Evolutionary conservation across 2,329 filamentous ascomycete species (phyloP).

Genomic region (Ophiobolus disseminans): DNA sequence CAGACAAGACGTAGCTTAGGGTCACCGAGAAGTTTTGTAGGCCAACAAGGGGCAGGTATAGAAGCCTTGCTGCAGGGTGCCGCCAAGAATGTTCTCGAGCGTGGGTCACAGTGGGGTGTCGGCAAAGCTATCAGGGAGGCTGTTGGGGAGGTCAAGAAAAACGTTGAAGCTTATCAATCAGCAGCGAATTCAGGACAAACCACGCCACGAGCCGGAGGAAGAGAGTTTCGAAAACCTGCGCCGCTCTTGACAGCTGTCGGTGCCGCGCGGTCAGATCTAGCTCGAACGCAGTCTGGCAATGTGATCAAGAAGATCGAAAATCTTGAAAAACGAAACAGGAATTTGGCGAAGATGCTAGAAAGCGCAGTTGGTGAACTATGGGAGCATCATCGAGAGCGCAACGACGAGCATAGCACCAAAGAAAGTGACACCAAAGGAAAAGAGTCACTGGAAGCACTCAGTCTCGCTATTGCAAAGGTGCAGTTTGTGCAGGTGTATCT

Average conservation of each 20-base stretch:
- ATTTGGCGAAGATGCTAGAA: slow-evolving; percentile 72
- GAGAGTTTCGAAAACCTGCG: slow-evolving; percentile 44
- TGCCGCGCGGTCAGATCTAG: slow-evolving; percentile 24
- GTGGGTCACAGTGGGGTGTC: slow-evolving; percentile 77
- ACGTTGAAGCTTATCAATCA: slow-evolving; percentile 70
- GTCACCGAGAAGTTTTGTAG: slow-evolving; percentile 36
- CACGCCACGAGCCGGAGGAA: slow-evolving; percentile 43
- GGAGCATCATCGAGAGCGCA: slow-evolving; percentile 63
- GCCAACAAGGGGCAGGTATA: slow-evolving; percentile 54
- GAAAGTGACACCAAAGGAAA: slow-evolving; percentile 37
- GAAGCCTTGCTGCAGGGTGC: slow-evolving; percentile 78
- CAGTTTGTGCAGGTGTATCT: slow-evolving; percentile 61
- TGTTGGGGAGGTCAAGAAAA: slow-evolving; percentile 78
- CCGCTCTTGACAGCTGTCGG: slow-evolving; percentile 27
- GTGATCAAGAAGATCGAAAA: slow-evolving; percentile 39
- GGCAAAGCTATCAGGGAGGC: slow-evolving; percentile 83
- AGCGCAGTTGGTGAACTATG: slow-evolving; percentile 70
- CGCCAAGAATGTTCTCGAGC: slow-evolving; percentile 75
- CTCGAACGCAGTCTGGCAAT: slow-evolving; percentile 30
- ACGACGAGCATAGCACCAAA: slow-evolving; percentile 42
- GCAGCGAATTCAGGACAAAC: slow-evolving; percentile 35
- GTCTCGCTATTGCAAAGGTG: slow-evolving; percentile 58
- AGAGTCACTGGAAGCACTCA: slow-evolving; percentile 51
- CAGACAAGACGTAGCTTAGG: slow-evolving; percentile 36
- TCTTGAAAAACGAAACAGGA: slow-evolving; percentile 70